A percentile compares a stretch with the other conserved stretches of the same genome.
phyloP scores from a whole-genome alignment of 345 rosid species.

The Xanthoceras sorbifolium region DNA sequence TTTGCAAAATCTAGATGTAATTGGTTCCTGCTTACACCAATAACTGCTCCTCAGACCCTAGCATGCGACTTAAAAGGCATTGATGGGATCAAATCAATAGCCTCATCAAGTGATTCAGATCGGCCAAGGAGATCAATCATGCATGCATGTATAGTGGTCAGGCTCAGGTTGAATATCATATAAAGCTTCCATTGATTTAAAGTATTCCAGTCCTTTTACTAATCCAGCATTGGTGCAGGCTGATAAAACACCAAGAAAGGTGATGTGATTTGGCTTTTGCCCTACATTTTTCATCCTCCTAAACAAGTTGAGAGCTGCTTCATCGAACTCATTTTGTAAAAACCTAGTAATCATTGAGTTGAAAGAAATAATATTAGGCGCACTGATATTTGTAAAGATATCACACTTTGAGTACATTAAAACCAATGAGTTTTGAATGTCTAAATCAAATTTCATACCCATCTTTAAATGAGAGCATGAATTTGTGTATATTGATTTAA shows the following conservation, averaged over 20 bases:
- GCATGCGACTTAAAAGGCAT: slow-evolving; percentile 60
- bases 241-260: slow-evolving; percentile 72
- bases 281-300: slow-evolving; percentile 43
- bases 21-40: slow-evolving; percentile 59
- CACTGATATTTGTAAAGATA: slow-evolving; percentile 44
- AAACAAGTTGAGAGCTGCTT: slow-evolving; percentile 58
- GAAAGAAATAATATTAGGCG: slow-evolving; percentile 59
- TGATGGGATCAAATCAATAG: slow-evolving; percentile 48
- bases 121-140: slow-evolving; percentile 84
- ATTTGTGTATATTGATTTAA: slow-evolving; percentile 59
- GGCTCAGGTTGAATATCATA: slow-evolving; percentile 57
- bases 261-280: slow-evolving; percentile 60
- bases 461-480: slow-evolving; percentile 55
- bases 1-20: slow-evolving; percentile 62
- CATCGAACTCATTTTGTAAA: slow-evolving; percentile 62
- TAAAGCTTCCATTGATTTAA: slow-evolving; percentile 55
- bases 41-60: slow-evolving; percentile 90
- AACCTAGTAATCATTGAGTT: slow-evolving; percentile 81
- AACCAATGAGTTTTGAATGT: slow-evolving; percentile 60
- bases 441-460: slow-evolving; percentile 46
- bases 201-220: slow-evolving; percentile 60
- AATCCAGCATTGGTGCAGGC: slow-evolving; percentile 78
- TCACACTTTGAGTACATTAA: slow-evolving; percentile 83
- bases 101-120: slow-evolving; percentile 70
- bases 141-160: slow-evolving; percentile 76